Conservation (phyloP, 2,329 filamentous ascomycete genomes). For the Macroventuria anomochaeta region DNA sequence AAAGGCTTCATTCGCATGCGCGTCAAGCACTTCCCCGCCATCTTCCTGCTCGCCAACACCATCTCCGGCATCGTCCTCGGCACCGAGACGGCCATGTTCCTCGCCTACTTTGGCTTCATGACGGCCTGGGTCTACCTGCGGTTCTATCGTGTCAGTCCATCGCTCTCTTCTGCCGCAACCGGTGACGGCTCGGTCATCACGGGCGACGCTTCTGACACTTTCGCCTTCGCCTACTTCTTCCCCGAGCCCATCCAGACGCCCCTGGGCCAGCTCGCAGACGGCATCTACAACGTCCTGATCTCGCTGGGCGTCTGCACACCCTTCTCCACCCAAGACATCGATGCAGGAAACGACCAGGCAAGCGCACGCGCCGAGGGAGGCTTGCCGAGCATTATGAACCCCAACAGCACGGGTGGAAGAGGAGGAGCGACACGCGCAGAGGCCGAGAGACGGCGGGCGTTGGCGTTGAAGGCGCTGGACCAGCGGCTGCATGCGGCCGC, state of each 20-base stretch:
- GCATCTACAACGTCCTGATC: conserved; percentile 77
- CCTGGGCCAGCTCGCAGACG: conserved; percentile 74
- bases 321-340: conserved; percentile 81
- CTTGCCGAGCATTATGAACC: conserved; percentile 65
- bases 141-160: conserved; percentile 83
- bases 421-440: conserved; percentile 79
- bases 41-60: conserved; percentile 74
- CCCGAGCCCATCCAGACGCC: conserved; percentile 81
- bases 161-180: conserved; percentile 61
- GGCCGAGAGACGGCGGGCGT: conserved; percentile 84
- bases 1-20: conserved; percentile 86
- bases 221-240: conserved; percentile 95
- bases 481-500: conserved; percentile 89
- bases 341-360: conserved; percentile 74
- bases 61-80: conserved; percentile 69
- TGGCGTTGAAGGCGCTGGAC: conserved; percentile 90
- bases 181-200: conserved; percentile 65
- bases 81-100: conserved; percentile 78
- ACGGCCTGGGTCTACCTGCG: conserved; percentile 94
- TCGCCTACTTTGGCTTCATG: conserved; percentile 81
- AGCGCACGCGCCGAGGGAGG: conserved; percentile 68
- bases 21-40: conserved; percentile 80
- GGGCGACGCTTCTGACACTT: conserved; percentile 94
- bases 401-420: conserved; percentile 54
- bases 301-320: conserved; percentile 80